Evolutionary conservation across 1,284 basidiomycete genomes (phyloP), one percentile per base, ranked within the genome.

Genomic region (Moesziomyces sp.): DNA sequence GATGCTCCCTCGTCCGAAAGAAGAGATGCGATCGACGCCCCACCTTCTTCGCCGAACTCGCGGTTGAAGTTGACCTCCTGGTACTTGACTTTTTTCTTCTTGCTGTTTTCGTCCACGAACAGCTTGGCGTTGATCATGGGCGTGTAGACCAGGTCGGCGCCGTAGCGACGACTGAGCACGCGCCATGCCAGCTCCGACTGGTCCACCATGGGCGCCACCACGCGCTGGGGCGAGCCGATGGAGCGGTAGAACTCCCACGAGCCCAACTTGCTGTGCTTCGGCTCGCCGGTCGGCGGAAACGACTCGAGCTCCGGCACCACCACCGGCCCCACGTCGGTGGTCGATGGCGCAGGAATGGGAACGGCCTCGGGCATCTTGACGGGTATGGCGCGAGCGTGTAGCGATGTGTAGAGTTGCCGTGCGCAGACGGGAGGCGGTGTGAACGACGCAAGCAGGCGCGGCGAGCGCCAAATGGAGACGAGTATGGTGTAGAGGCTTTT

Each of bases 101-200:
- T 75, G 62, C 35, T 55, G 38, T 24, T 44, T 45, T 64, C 71
- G 55, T 66, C 72, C 49, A 87, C 86, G 75, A 92, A 97, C 83
- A 93, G 89, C 88, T 92, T 93, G 53, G 94, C 92, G 78, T 97
- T 94, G 82, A 99, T 97, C 96, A 99, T 99, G 6, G 96, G 96
- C 1, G 94, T 94, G 83, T 97, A 99, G 11, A 90, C 88, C 7
- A 98, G 88, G 88, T 95, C 85, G 0, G 86, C 85, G 30, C 94
- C 93, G 79, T 97, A 94, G 63, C 91, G 86, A 55, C 95, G 88
- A 10, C 92, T 92, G n/a, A 98, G 86, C 61, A 91, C 89, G 66
- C 96, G 88, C 93, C 94, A 99, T 0, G 81, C 58, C 0, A 98
- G 88, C 85, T 98, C 95, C 80, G 92, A 94, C 86, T 96, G 93